Percentiles rank a stretch among this genome's conserved stretches.
These are phyloP conservation scores for Boletellus sp. DNA, from an alignment of 1,284 basidiomycete species.

Conservation along the genomic window DNA sequence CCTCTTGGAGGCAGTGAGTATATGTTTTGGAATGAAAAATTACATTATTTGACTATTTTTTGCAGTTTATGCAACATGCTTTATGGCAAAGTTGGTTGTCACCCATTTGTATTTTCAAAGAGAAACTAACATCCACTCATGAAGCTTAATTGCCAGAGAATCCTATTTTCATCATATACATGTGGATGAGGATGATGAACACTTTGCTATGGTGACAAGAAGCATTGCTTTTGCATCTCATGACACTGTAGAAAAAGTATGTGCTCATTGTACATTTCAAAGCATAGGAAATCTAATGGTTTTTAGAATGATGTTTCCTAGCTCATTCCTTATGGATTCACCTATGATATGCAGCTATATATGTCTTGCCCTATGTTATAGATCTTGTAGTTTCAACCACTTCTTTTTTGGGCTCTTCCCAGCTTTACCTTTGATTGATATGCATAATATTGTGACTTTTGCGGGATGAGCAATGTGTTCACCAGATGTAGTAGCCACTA, in stretches of 20 bases:
- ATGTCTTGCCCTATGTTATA: too few relatives aligned
- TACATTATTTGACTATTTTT: neutral
- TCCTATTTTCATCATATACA: conserved; percentile 20
- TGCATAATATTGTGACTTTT: too few relatives aligned
- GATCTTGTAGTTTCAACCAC: too few relatives aligned
- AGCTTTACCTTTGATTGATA: too few relatives aligned
- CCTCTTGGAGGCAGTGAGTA: conserved; percentile 23
- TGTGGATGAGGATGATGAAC: neutral
- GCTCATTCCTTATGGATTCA: too few relatives aligned
- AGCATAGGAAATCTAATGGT: neutral
- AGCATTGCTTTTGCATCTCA: conserved; percentile 12
- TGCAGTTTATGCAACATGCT: conserved; percentile 26
- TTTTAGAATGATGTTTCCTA: conserved; percentile 7
- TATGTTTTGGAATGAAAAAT: neutral
- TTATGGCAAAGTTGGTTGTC: conserved; percentile 26
- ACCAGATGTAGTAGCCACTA: too few relatives aligned
- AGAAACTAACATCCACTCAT: neutral
- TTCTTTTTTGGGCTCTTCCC: too few relatives aligned
- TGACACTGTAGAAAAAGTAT: conserved; percentile 7
- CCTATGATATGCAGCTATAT: too few relatives aligned
- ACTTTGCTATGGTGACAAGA: neutral
- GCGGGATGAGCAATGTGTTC: too few relatives aligned
- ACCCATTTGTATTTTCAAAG: neutral
- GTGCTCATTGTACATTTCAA: neutral
- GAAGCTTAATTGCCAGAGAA: conserved; percentile 25